Evolutionary conservation across 1,284 basidiomycete genomes (phyloP).

Genomic region (Boletus mariae): DNA sequence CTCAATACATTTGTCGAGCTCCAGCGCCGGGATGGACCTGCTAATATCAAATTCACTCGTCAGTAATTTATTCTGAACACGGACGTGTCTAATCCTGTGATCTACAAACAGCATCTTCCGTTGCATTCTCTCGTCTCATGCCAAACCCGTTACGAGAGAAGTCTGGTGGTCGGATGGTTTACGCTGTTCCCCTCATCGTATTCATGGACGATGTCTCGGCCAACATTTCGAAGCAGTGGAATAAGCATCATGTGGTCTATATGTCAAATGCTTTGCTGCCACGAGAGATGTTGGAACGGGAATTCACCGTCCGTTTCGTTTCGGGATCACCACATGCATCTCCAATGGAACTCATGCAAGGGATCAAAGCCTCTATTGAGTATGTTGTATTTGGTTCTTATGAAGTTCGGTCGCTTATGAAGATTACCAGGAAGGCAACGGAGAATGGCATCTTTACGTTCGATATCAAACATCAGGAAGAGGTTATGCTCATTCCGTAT

Average conservation of each 20-base stretch:
- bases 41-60: not conserved
- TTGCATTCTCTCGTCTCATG: conserved; percentile 7
- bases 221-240: conserved; percentile 35
- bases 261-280: conserved; percentile 21
- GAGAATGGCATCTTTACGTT: conserved; percentile 11
- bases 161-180: conserved; percentile 8
- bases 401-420: not conserved
- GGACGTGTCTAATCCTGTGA: too few species aligned
- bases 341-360: conserved; percentile 26
- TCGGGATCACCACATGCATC: conserved; percentile 29
- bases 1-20: conserved; percentile 10
- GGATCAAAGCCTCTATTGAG: conserved; percentile 24
- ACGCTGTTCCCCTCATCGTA: conserved; percentile 20
- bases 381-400: conserved; percentile 2
- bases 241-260: conserved; percentile 30
- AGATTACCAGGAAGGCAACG: too few species aligned
- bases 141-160: conserved; percentile 4
- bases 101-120: not conserved
- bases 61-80: conserved; percentile 5
- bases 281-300: conserved; percentile 19
- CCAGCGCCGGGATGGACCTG: not conserved
- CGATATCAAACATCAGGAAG: conserved; percentile 18
- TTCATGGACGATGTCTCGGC: conserved; percentile 35
- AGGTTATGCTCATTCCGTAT: conserved; percentile 28
- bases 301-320: conserved; percentile 30